Percentiles rank a stretch among this genome's conserved stretches.
Conservation (phyloP, 352 stramenopile genomes). For the Peronosclerospora sorghi region DNA sequence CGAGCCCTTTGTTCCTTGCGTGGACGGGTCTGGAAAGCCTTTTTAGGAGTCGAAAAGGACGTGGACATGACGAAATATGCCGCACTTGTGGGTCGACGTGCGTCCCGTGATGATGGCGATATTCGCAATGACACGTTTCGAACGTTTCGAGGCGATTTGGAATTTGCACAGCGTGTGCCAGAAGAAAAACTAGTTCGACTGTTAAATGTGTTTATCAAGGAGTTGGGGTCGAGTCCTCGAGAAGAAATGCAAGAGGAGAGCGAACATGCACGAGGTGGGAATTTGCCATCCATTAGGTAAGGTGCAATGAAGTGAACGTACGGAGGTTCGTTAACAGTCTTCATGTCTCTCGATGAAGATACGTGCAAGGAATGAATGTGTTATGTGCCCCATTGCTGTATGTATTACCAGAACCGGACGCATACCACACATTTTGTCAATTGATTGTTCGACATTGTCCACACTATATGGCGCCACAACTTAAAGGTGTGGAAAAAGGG, state of each 20-base stretch:
- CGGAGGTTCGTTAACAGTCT: background rate
- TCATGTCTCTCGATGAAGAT: conserved; percentile 26
- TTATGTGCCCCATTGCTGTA: conserved; percentile 86
- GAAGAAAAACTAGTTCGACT: conserved; percentile 86
- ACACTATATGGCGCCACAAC: conserved; percentile 82
- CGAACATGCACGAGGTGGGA: conserved; percentile 12
- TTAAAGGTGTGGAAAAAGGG: conserved; percentile 73
- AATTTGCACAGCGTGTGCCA: conserved; percentile 81
- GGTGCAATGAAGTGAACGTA: background rate
- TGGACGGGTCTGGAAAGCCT: conserved; percentile 82
- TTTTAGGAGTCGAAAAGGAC: conserved; percentile 68
- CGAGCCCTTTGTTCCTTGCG: conserved; percentile 50
- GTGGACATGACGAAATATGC: conserved; percentile 54
- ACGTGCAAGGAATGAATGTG: conserved; percentile 91
- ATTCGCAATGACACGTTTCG: conserved; percentile 90
- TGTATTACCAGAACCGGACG: conserved; percentile 85
- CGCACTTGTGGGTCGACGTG: conserved; percentile 54
- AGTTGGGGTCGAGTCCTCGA: conserved; percentile 35
- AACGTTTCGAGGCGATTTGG: conserved; percentile 81
- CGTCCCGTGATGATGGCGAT: conserved; percentile 72
- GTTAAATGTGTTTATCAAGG: conserved; percentile 88
- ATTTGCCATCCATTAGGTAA: conserved; percentile 37
- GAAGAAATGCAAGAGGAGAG: conserved; percentile 13
- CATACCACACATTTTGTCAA: conserved; percentile 85
- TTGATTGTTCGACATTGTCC: conserved; percentile 83